Evolutionary conservation across 1,139 yeast species (phyloP).

Genomic region (Eremothecium gossypii): DNA sequence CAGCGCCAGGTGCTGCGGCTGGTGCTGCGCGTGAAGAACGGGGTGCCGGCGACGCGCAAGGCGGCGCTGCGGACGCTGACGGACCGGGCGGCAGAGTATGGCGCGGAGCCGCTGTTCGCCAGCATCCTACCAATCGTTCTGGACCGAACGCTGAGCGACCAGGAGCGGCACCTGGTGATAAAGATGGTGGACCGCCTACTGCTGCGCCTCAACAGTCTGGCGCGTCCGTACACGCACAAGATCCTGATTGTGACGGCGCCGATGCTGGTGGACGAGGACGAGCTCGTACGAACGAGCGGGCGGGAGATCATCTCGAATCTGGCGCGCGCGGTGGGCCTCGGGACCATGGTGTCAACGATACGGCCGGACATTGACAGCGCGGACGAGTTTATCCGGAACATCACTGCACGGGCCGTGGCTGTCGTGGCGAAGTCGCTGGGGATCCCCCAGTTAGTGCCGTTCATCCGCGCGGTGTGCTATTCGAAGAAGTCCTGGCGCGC

Average conservation of each 20-base stretch:
- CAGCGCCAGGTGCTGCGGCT: conserved; percentile 58
- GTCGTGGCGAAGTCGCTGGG: conserved; percentile 81
- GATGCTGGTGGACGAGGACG: conserved; percentile 69
- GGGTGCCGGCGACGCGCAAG: conserved; percentile 59
- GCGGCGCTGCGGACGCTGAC: conserved; percentile 60
- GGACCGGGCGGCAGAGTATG: conserved; percentile 54
- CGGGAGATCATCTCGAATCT: conserved; percentile 68
- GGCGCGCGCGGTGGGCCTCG: conserved; percentile 74
- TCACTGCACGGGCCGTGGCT: conserved; percentile 74
- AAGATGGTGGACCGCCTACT: conserved; percentile 67
- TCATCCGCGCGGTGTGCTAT: conserved; percentile 69
- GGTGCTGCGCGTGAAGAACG: conserved; percentile 67
- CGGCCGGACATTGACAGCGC: conserved; percentile 76
- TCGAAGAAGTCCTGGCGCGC: conserved; percentile 80
- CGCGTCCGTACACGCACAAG: conserved; percentile 67
- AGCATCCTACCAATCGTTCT: conserved; percentile 64
- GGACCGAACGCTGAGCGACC: conserved; percentile 68
- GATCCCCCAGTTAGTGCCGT: conserved; percentile 61
- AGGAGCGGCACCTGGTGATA: conserved; percentile 73
- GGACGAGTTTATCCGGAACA: conserved; percentile 74
- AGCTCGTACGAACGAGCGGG: conserved; percentile 64
- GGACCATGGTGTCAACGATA: conserved; percentile 65
- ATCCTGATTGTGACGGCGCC: conserved; percentile 73
- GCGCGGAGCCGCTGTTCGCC: conserved; percentile 60
- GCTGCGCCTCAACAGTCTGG: conserved; percentile 51